Conservation (phyloP, 805 yeast genomes). For the Suhomyces xylopsoci region DNA sequence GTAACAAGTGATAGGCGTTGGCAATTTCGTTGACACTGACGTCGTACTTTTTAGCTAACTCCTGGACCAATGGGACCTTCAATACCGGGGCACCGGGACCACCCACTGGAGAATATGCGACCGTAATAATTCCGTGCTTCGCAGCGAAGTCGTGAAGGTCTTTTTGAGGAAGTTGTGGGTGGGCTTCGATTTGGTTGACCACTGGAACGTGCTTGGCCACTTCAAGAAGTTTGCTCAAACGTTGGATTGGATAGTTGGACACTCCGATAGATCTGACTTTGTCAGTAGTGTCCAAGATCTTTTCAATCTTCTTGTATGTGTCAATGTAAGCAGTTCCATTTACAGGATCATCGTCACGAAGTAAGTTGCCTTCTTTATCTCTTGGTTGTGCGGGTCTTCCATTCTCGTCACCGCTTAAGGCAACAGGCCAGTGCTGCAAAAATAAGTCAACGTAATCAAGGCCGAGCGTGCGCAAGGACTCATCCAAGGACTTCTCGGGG, state of each 20-base stretch:
- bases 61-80: conserved; percentile 46
- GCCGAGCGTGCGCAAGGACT: conserved; percentile 39
- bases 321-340: conserved; percentile 30
- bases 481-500: conserved; percentile 40
- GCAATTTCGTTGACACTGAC: conserved; percentile 55
- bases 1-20: conserved; percentile 57
- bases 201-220: conserved; percentile 47
- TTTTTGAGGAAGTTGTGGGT: conserved; percentile 34
- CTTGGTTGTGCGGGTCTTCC: conserved; percentile 37
- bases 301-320: conserved; percentile 29
- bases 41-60: conserved; percentile 55
- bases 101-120: conserved; percentile 66
- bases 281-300: conserved; percentile 20
- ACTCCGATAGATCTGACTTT: conserved; percentile 56
- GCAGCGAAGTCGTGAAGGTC: conserved; percentile 40
- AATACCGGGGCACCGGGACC: conserved; percentile 62
- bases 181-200: conserved; percentile 48
- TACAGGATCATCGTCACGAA: conserved; percentile 34
- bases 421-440: conserved; percentile 52
- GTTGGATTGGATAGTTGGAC: conserved; percentile 44
- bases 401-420: conserved; percentile 37
- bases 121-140: conserved; percentile 37
- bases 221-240: conserved; percentile 31
- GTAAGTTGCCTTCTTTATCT: conserved; percentile 33
- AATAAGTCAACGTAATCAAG: conserved; percentile 46